Conservation (phyloP, 2,329 filamentous ascomycete species). For the Hysterium pulicare region DNA sequence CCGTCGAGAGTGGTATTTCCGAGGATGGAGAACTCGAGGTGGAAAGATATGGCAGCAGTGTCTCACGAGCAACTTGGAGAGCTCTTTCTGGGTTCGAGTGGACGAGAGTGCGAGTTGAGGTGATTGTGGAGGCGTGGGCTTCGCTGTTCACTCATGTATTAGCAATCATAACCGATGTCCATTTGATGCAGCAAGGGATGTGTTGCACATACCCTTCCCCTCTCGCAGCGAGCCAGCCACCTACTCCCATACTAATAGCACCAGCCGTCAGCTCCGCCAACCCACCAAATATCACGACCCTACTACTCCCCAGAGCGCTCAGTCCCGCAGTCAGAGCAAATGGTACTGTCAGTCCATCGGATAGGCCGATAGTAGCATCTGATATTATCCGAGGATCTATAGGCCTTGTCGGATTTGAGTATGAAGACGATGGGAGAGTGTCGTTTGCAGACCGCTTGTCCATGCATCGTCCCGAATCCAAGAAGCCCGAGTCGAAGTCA, state of each 20-base stretch:
- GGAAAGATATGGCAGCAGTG: background rate
- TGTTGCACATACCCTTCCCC: slow-evolving; percentile 44
- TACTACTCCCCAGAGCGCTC: slow-evolving; percentile 42
- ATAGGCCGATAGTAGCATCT: slow-evolving; percentile 70
- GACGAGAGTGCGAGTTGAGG: background rate
- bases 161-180: background rate
- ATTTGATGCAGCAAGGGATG: background rate
- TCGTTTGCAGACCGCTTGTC: background rate
- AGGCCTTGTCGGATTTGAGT: background rate
- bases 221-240: slow-evolving; percentile 65
- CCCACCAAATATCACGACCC: slow-evolving; percentile 53
- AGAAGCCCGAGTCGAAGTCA: background rate
- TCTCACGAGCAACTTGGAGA: background rate
- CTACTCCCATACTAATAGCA: slow-evolving; percentile 72
- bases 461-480: too few species aligned
- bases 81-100: background rate
- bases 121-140: background rate
- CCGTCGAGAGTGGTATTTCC: background rate
- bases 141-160: too few species aligned
- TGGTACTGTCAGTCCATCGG: slow-evolving; percentile 73
- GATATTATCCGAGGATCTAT: slow-evolving; percentile 1
- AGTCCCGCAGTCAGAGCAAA: slow-evolving; percentile 74
- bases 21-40: background rate
- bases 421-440: background rate
- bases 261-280: slow-evolving; percentile 71